Percentiles rank a stretch among this genome's conserved stretches.
phyloP scores from a whole-genome alignment of 1,284 basidiomycete species.

The Pseudozyma thailandica region DNA sequence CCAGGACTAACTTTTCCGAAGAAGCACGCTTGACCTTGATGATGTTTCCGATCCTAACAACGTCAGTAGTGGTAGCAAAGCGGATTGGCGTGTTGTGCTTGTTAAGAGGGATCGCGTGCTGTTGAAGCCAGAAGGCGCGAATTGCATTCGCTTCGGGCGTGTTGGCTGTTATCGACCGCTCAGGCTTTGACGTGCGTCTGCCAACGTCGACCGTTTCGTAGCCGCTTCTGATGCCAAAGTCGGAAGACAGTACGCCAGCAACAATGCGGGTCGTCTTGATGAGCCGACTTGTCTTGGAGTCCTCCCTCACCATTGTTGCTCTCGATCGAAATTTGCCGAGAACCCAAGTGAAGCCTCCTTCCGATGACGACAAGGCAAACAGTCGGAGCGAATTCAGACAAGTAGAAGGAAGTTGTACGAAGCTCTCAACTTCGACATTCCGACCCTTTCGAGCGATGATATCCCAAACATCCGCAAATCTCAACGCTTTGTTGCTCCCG shows the following conservation, averaged over 20 bases:
- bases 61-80: not conserved
- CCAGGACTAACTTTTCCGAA: not conserved
- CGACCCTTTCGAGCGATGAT: not conserved
- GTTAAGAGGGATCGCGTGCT: not conserved
- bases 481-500: not conserved
- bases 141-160: constrained; percentile 4
- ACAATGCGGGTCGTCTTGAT: constrained; percentile 19
- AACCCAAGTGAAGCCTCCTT: no score
- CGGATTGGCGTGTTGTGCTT: not conserved
- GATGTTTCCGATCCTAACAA: constrained; percentile 8
- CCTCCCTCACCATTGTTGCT: not conserved
- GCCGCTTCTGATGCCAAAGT: constrained; percentile 24
- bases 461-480: not conserved
- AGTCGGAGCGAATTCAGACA: no score
- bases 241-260: constrained; percentile 16
- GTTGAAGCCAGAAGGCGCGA: constrained; percentile 1
- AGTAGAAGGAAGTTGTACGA: no score
- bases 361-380: no score
- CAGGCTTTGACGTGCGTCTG: not conserved
- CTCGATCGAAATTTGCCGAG: no score
- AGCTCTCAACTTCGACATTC: not conserved
- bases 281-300: not conserved
- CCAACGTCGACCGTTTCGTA: constrained; percentile 12
- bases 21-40: not conserved
- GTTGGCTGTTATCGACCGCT: not conserved